These are phyloP conservation scores for Heliamphora pulchella DNA, from an alignment of 179 eudicot genomes.

Conservation along the genomic window DNA sequence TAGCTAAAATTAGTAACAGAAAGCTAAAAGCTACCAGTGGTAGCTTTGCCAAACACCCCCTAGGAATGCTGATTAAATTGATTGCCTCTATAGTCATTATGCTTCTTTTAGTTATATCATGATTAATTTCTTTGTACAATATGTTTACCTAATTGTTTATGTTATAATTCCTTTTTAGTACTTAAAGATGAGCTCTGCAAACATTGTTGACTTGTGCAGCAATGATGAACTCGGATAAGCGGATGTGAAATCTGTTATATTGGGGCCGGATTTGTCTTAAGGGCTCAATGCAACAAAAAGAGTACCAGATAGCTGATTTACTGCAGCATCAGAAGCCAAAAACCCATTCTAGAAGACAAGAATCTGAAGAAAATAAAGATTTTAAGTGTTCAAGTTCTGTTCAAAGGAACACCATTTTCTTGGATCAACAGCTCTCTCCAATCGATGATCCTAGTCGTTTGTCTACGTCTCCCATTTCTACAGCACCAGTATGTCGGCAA, in stretches of 20 bases:
- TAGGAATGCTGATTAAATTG: not conserved
- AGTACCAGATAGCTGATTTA: slow-evolving; percentile 17
- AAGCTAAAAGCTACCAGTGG: no score
- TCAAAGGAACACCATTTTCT: slow-evolving; percentile 34
- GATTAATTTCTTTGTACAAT: not conserved
- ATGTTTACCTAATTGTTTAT: slow-evolving; percentile 1
- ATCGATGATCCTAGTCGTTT: slow-evolving; percentile 40
- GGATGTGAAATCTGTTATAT: slow-evolving; percentile 29
- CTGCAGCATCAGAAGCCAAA: slow-evolving; percentile 21
- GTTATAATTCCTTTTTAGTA: slow-evolving; percentile 18
- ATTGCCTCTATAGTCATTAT: not conserved
- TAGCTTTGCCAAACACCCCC: no score
- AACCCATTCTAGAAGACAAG: slow-evolving; percentile 23
- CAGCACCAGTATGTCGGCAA: slow-evolving; percentile 83
- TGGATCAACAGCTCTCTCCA: slow-evolving; percentile 38
- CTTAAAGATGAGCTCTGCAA: slow-evolving; percentile 20
- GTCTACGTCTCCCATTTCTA: not conserved
- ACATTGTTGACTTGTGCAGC: slow-evolving; percentile 19
- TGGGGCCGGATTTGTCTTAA: slow-evolving; percentile 29
- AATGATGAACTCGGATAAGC: slow-evolving; percentile 24
- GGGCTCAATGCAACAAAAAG: slow-evolving; percentile 22
- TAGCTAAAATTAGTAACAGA: no score
- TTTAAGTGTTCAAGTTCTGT: slow-evolving; percentile 29
- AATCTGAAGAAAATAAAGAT: slow-evolving; percentile 31
- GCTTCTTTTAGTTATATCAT: not conserved